A percentile compares a stretch with the other conserved stretches of the same genome.
Evolutionary conservation across 179 eudicot genomes (phyloP).

Genomic region (Heliamphora pulchella): DNA sequence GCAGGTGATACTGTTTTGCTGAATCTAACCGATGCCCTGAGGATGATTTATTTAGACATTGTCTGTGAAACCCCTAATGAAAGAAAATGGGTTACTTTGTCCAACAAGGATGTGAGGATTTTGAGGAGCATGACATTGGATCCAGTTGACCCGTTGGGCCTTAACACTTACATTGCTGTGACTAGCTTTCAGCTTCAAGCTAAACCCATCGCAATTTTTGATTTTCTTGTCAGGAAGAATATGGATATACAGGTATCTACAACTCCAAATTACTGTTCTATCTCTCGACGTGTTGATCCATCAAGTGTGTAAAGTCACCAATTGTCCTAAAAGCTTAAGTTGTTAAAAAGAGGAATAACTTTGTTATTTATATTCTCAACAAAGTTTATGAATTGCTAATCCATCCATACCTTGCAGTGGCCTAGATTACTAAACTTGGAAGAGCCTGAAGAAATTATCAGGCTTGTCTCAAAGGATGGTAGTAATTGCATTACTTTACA

Average conservation of each 20-base stretch:
- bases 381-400: not conserved
- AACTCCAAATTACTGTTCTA: not conserved
- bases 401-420: not conserved
- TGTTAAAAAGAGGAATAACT: too few relatives aligned
- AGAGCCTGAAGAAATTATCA: constrained; percentile 9
- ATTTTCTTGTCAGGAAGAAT: not conserved
- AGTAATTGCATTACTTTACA: not conserved
- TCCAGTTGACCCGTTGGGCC: not conserved
- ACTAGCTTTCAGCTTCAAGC: not conserved
- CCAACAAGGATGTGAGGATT: not conserved
- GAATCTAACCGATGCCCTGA: not conserved
- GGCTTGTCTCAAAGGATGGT: not conserved
- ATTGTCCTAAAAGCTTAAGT: too few relatives aligned
- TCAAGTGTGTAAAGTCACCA: too few relatives aligned
- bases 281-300: too few relatives aligned
- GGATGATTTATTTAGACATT: not conserved
- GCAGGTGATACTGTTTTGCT: not conserved
- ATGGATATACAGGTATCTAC: constrained; percentile 2
- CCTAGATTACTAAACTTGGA: not conserved
- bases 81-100: not conserved
- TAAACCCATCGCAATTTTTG: not conserved
- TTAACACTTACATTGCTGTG: not conserved
- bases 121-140: not conserved
- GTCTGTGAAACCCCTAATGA: constrained; percentile 1
- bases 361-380: too few relatives aligned